phyloP scores from a whole-genome alignment of 208 protist species.

The Leishmania aethiopica region DNA sequence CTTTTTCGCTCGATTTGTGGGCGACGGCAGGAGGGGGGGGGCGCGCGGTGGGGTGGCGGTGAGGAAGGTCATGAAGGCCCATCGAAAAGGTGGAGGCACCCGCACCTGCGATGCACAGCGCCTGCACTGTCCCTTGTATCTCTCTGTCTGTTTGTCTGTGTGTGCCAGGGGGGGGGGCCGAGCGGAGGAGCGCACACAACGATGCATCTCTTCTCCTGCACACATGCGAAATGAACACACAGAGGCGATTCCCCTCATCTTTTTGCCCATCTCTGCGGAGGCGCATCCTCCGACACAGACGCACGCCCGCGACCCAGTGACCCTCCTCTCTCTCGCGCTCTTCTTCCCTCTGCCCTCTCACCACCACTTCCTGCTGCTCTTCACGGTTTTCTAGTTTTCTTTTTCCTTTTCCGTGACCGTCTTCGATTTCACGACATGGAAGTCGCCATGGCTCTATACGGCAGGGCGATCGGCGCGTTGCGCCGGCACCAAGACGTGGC shows the following conservation, averaged over 20 bases:
- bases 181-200: too few relatives aligned
- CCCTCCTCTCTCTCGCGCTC: background rate
- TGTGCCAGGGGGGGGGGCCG: background rate
- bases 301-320: background rate
- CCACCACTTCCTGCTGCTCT: background rate
- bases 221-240: background rate
- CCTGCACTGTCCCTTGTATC: background rate
- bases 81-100: background rate
- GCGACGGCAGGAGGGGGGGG: background rate
- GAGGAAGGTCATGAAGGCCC: background rate
- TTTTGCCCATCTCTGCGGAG: background rate
- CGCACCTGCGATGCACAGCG: background rate
- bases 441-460: background rate
- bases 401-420: background rate
- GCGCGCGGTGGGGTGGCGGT: background rate
- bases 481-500: constrained; percentile 9
- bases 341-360: background rate
- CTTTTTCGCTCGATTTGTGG: background rate
- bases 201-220: background rate
- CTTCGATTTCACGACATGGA: background rate
- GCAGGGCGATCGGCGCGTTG: constrained; percentile 1
- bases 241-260: background rate
- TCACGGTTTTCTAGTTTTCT: background rate
- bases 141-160: background rate
- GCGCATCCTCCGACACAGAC: background rate